phyloP scores from a whole-genome alignment of 768 basidiomycete species.

The Rhodotorula paludigena region DNA sequence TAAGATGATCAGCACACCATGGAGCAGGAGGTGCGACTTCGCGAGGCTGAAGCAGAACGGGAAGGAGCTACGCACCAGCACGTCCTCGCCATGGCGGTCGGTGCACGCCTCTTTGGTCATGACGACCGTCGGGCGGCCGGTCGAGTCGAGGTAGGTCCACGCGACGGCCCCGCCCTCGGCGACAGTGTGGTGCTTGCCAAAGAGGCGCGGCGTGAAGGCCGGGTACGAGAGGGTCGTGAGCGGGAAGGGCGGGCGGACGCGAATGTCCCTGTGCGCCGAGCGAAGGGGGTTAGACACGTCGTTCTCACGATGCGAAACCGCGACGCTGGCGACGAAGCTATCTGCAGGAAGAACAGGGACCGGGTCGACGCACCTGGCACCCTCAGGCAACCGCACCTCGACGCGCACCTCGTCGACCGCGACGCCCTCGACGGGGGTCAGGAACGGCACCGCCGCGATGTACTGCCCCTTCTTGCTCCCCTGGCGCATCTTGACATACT shows the following conservation, averaged over 20 bases:
- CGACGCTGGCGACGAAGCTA: slow-evolving; percentile 9
- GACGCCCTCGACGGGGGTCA: slow-evolving; percentile 72
- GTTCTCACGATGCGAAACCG: not conserved
- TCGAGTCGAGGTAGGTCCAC: slow-evolving; percentile 82
- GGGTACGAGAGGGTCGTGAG: slow-evolving; percentile 56
- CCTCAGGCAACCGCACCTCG: slow-evolving; percentile 81
- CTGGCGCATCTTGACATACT: slow-evolving; percentile 54
- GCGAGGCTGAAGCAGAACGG: not conserved
- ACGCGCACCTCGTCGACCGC: slow-evolving; percentile 75
- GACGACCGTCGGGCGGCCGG: slow-evolving; percentile 72
- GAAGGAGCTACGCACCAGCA: slow-evolving; percentile 63
- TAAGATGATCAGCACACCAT: slow-evolving; percentile 19
- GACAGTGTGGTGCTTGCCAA: not conserved
- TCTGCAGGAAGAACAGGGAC: not conserved
- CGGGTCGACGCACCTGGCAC: slow-evolving; percentile 86
- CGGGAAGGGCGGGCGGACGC: slow-evolving; percentile 71
- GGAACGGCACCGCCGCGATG: slow-evolving; percentile 73
- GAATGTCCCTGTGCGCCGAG: slow-evolving; percentile 59
- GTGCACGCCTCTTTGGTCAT: slow-evolving; percentile 71
- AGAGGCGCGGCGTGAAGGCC: not conserved
- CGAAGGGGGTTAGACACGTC: not conserved
- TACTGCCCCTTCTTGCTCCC: slow-evolving; percentile 57
- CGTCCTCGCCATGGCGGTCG: slow-evolving; percentile 67
- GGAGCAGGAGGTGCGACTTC: slow-evolving; percentile 2
- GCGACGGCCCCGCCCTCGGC: slow-evolving; percentile 55